Percentiles rank a stretch among this genome's conserved stretches.
These are phyloP conservation scores for Mucor lusitanicus DNA, from an alignment of 371 early-diverging fungal genomes.

Conservation along the genomic window DNA sequence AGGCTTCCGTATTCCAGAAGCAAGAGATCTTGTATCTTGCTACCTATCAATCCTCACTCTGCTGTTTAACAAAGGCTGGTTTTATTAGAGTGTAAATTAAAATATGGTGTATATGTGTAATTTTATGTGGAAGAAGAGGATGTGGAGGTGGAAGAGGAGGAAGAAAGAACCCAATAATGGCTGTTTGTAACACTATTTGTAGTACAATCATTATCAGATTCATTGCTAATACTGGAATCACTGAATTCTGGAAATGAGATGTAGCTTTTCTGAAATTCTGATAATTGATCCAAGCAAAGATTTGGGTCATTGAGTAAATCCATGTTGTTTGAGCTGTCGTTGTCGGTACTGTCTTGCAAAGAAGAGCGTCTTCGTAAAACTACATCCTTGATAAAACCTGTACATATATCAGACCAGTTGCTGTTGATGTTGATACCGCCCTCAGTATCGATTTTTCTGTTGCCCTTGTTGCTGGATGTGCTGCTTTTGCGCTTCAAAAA, in stretches of 20 bases:
- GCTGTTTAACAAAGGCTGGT: neutral
- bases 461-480: neutral
- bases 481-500: neutral
- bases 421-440: neutral
- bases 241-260: conserved; percentile 28
- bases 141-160: neutral
- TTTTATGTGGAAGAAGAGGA: neutral
- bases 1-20: too few species aligned
- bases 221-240: conserved; percentile 14
- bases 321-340: neutral
- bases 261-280: conserved; percentile 31
- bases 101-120: neutral
- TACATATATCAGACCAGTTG: conserved; percentile 20
- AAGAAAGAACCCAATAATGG: conserved; percentile 4
- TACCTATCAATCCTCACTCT: too few species aligned
- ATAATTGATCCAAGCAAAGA: conserved; percentile 15
- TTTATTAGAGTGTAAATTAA: neutral
- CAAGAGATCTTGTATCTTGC: too few species aligned
- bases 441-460: neutral
- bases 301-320: conserved; percentile 1
- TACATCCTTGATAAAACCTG: conserved; percentile 15
- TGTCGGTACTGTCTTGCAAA: neutral
- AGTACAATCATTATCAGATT: conserved; percentile 2
- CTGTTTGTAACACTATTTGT: neutral
- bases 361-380: conserved; percentile 2